These are phyloP conservation scores for Globisporangium polare DNA, from an alignment of 352 stramenopile genomes.

Conservation along the genomic window DNA sequence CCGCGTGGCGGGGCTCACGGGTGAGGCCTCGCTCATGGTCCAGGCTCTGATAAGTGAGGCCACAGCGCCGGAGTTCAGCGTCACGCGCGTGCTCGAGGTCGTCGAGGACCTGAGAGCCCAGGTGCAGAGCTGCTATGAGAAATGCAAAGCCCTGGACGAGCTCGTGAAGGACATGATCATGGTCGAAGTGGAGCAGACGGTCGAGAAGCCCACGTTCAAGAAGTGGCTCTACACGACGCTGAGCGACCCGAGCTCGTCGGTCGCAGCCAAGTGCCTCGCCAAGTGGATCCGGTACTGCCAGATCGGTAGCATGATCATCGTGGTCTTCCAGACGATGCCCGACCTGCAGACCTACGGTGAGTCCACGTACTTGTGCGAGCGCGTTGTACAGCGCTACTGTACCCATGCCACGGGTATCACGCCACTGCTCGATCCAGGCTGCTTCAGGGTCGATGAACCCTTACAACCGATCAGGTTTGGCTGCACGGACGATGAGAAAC, in stretches of 20 bases:
- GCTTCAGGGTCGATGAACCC: slow-evolving; percentile 43
- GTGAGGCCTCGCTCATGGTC: slow-evolving; percentile 64
- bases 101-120: slow-evolving; percentile 51
- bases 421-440: slow-evolving; percentile 48
- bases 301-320: slow-evolving; percentile 70
- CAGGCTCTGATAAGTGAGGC: slow-evolving; percentile 45
- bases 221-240: slow-evolving; percentile 37
- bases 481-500: slow-evolving; percentile 39
- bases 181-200: slow-evolving; percentile 26
- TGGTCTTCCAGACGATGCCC: slow-evolving; percentile 79
- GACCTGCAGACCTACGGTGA: slow-evolving; percentile 73
- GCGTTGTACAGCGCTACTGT: slow-evolving; percentile 53
- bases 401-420: slow-evolving; percentile 20
- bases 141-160: slow-evolving; percentile 53
- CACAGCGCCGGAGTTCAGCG: slow-evolving; percentile 28
- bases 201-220: slow-evolving; percentile 30
- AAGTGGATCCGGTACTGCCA: slow-evolving; percentile 63
- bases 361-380: slow-evolving; percentile 54
- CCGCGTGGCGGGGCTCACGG: slow-evolving; percentile 50
- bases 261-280: slow-evolving; percentile 30
- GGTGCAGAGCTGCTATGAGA: slow-evolving; percentile 37
- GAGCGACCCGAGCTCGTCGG: slow-evolving; percentile 42
- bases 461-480: slow-evolving; percentile 38
- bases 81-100: slow-evolving; percentile 43
- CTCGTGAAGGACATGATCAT: slow-evolving; percentile 69